Conservation (phyloP, 148 eudicot genomes). For the Rhododendron ferrugineum region DNA sequence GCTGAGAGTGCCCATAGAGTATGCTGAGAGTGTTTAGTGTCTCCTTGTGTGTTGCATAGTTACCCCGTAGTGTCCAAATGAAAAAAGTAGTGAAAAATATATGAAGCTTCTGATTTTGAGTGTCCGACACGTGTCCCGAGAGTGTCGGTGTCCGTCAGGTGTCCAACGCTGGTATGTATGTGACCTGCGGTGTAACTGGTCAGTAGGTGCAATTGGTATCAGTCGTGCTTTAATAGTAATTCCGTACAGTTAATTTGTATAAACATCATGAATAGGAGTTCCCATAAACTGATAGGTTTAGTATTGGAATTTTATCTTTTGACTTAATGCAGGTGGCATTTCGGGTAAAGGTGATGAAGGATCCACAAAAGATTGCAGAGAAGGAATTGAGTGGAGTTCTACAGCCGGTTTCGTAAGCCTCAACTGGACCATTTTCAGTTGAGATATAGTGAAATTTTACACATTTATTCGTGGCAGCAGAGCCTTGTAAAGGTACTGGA, state of each 20-base stretch:
- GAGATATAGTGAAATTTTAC: conserved; percentile 17
- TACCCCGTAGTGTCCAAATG: too few species aligned
- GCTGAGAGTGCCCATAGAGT: too few species aligned
- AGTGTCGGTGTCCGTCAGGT: neutral
- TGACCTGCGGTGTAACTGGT: neutral
- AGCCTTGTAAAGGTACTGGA: neutral
- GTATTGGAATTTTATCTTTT: neutral
- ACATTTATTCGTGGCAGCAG: conserved; percentile 5
- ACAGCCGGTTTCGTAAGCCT: conserved; percentile 27
- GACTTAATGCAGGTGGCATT: conserved; percentile 37
- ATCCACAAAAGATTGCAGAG: conserved; percentile 21
- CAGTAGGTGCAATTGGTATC: neutral
- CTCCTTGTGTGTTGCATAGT: too few species aligned
- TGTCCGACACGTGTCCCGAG: neutral
- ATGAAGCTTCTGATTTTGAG: neutral
- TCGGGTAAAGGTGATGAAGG: conserved; percentile 51
- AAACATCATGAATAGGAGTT: neutral
- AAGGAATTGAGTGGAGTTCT: conserved; percentile 25
- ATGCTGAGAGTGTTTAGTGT: too few species aligned
- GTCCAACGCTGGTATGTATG: neutral
- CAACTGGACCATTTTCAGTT: conserved; percentile 15
- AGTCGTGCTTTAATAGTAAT: neutral
- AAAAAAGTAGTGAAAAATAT: too few species aligned
- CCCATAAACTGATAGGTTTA: neutral
- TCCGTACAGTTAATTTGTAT: too few species aligned